Evolutionary conservation across 768 basidiomycete species (phyloP).

Genomic region (Russula emetica): DNA sequence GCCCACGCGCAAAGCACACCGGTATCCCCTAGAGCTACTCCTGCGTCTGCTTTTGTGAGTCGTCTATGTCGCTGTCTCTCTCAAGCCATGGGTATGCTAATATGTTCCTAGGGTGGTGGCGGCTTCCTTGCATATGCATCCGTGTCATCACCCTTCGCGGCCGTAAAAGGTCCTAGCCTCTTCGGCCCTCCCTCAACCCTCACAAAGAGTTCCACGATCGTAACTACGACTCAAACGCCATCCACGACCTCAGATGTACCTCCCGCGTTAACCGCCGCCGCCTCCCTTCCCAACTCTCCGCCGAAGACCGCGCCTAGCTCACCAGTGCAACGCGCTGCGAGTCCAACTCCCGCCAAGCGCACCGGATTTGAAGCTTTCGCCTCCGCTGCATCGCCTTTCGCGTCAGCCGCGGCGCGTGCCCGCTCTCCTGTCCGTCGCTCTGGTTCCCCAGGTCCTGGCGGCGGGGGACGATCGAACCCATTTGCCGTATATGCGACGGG

Average conservation of each 20-base stretch:
- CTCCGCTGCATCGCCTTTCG: slow-evolving; percentile 48
- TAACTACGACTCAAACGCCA: slow-evolving; percentile 28
- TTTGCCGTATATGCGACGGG: slow-evolving; percentile 45
- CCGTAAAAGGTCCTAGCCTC: slow-evolving; percentile 63
- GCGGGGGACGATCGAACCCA: slow-evolving; percentile 44
- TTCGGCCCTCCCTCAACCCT: slow-evolving; percentile 38
- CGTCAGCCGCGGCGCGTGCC: slow-evolving; percentile 48
- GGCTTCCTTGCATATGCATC: slow-evolving; percentile 83
- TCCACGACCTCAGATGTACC: slow-evolving; percentile 7
- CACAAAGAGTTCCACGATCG: slow-evolving; percentile 32
- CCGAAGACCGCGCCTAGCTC: slow-evolving; percentile 20
- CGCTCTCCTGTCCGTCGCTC: slow-evolving; percentile 46
- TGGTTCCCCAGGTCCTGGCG: slow-evolving; percentile 44
- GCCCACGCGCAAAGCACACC: slow-evolving; percentile 9
- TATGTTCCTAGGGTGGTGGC: slow-evolving; percentile 31
- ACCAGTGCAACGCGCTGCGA: slow-evolving; percentile 25
- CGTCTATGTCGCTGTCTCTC: background rate
- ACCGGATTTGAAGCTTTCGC: slow-evolving; percentile 58
- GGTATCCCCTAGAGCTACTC: slow-evolving; percentile 18
- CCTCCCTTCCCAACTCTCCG: slow-evolving; percentile 20
- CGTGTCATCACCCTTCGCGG: slow-evolving; percentile 65
- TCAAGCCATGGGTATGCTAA: slow-evolving; percentile 9
- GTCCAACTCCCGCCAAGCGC: slow-evolving; percentile 43
- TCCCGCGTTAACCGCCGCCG: slow-evolving; percentile 7
- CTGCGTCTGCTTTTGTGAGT: slow-evolving; percentile 25